Percentiles rank a stretch among this genome's conserved stretches.
Evolutionary conservation across 2,329 filamentous ascomycete species (phyloP).

Genomic region (Diaporthe helianthi): DNA sequence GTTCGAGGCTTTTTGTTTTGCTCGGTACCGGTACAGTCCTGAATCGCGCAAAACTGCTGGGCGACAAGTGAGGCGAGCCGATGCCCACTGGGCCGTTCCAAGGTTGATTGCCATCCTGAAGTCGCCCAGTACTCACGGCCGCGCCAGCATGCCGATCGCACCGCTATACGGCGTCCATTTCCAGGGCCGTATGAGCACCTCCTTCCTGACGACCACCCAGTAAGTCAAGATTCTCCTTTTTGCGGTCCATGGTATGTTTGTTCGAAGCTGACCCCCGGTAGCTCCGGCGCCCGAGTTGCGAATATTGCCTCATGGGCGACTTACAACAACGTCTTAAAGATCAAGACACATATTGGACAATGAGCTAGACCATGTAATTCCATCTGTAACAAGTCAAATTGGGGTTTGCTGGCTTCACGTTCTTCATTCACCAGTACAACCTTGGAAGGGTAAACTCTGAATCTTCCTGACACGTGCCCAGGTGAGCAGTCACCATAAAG

Average conservation of each 20-base stretch:
- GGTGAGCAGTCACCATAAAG: neutral
- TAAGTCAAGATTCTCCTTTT: neutral
- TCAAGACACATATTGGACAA: neutral
- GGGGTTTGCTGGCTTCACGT: neutral
- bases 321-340: neutral
- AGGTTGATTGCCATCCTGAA: too few species aligned
- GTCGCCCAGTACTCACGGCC: too few species aligned
- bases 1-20: neutral
- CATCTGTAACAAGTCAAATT: neutral
- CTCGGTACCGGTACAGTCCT: neutral
- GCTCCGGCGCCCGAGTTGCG: neutral
- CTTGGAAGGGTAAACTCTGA: too few species aligned
- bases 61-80: neutral
- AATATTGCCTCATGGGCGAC: neutral
- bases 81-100: too few species aligned
- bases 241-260: too few species aligned
- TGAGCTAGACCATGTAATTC: too few species aligned
- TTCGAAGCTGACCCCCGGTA: too few species aligned
- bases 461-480: too few species aligned
- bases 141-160: neutral
- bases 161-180: neutral
- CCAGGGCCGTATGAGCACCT: neutral
- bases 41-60: neutral
- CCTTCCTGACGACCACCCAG: neutral
- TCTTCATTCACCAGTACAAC: too few species aligned